Evolutionary conservation across 129 eudicot species (phyloP).

Genomic region (Deinandra increscens): DNA sequence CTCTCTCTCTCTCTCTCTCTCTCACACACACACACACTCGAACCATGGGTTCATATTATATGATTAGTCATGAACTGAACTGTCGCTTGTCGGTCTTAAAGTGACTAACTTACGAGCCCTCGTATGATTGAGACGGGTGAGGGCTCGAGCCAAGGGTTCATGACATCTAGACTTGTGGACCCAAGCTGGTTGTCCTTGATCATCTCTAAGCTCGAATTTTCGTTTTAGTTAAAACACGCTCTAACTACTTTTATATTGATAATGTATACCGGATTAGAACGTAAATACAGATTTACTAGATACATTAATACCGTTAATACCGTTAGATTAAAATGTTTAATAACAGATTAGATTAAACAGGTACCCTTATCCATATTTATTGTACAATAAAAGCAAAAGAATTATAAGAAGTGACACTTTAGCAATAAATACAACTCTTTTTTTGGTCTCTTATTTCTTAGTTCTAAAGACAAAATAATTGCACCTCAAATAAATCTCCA

Average conservation of each 20-base stretch:
- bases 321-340: no score
- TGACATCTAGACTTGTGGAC: neutral
- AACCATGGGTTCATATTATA: neutral
- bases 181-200: neutral
- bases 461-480: slow-evolving; percentile 2
- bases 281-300: no score
- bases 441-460: slow-evolving; percentile 13
- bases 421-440: slow-evolving; percentile 21
- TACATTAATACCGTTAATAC: no score
- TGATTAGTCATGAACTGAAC: neutral
- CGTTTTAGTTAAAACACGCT: no score
- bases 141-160: neutral
- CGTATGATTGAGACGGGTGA: neutral
- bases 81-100: neutral
- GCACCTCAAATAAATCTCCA: neutral
- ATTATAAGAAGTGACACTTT: slow-evolving; percentile 26
- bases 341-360: slow-evolving; percentile 1
- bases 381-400: slow-evolving; percentile 22
- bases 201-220: neutral
- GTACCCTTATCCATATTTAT: slow-evolving; percentile 24
- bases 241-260: no score
- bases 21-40: neutral
- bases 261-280: no score
- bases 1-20: no score
- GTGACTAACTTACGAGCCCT: neutral